A percentile compares a stretch with the other conserved stretches of the same genome.
These are phyloP conservation scores for Zygoascus ofunaensis DNA, from an alignment of 805 yeast genomes.

Conservation along the genomic window DNA sequence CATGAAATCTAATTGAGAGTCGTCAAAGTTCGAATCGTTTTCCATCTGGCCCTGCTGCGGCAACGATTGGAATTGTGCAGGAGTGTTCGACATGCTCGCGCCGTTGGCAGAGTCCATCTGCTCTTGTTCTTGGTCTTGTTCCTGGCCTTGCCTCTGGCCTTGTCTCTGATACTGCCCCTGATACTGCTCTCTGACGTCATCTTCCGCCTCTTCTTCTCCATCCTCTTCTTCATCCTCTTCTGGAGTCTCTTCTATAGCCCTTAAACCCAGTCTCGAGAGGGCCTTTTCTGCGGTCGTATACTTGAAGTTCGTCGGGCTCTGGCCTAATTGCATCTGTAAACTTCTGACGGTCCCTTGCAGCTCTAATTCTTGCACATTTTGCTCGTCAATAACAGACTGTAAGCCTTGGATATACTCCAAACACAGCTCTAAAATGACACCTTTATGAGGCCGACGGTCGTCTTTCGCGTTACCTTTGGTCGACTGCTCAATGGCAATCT, in stretches of 20 bases:
- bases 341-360: conserved; percentile 50
- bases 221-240: background rate
- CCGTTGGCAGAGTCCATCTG: background rate
- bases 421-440: conserved; percentile 63
- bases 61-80: background rate
- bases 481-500: conserved; percentile 12
- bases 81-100: background rate
- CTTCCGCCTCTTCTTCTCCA: background rate
- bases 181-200: too few relatives aligned
- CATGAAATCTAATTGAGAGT: background rate
- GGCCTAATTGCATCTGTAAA: conserved; percentile 38
- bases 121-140: too few relatives aligned
- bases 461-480: conserved; percentile 16
- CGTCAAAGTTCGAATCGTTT: background rate
- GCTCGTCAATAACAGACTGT: conserved; percentile 55
- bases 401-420: conserved; percentile 72
- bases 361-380: conserved; percentile 72
- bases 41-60: conserved; percentile 3
- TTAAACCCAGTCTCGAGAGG: conserved; percentile 56
- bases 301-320: conserved; percentile 37
- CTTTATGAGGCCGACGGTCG: conserved; percentile 75
- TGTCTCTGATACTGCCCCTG: too few relatives aligned
- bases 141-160: too few relatives aligned
- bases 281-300: conserved; percentile 75
- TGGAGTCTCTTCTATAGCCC: conserved; percentile 5